Percentiles rank a stretch among this genome's conserved stretches.
Evolutionary conservation across 2,329 filamentous ascomycete genomes (phyloP).

Genomic region (Fonsecaea monophora): DNA sequence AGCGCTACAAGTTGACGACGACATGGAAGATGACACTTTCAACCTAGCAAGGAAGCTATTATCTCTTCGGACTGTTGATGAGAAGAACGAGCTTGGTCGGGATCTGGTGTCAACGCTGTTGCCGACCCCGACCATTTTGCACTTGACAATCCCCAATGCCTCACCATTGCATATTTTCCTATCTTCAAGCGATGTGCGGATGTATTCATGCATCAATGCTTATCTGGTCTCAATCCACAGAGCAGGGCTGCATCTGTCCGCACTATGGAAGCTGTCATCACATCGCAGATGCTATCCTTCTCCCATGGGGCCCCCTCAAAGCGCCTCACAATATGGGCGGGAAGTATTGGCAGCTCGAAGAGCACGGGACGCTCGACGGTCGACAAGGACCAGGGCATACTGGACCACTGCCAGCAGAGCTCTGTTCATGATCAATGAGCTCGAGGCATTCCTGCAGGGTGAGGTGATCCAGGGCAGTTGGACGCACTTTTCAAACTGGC

Average conservation of each 20-base stretch:
- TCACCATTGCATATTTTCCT: constrained; percentile 89
- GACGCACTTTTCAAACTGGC: constrained; percentile 78
- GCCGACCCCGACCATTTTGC: constrained; percentile 74
- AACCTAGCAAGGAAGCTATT: constrained; percentile 82
- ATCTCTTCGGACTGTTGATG: constrained; percentile 68
- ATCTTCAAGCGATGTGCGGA: constrained; percentile 73
- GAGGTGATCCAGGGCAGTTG: constrained; percentile 85
- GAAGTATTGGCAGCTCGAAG: constrained; percentile 68
- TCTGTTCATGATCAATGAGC: constrained; percentile 87
- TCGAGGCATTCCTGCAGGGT: constrained; percentile 85
- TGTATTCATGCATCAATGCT: constrained; percentile 83
- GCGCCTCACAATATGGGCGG: constrained; percentile 66
- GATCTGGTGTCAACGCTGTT: constrained; percentile 60
- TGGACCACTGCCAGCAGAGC: constrained; percentile 91
- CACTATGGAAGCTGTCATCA: constrained; percentile 83
- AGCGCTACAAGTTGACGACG: constrained; percentile 79
- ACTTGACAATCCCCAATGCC: constrained; percentile 73
- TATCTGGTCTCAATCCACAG: constrained; percentile 86
- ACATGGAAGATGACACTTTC: constrained; percentile 73
- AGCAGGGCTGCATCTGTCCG: constrained; percentile 81
- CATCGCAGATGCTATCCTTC: constrained; percentile 78
- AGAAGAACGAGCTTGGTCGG: constrained; percentile 42
- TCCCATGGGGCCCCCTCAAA: constrained; percentile 69
- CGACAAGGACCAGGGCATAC: constrained; percentile 74
- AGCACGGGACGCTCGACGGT: constrained; percentile 67